These are phyloP conservation scores for Tylopilus rubrobrunneus DNA, from an alignment of 768 basidiomycete species.

Conservation along the genomic window DNA sequence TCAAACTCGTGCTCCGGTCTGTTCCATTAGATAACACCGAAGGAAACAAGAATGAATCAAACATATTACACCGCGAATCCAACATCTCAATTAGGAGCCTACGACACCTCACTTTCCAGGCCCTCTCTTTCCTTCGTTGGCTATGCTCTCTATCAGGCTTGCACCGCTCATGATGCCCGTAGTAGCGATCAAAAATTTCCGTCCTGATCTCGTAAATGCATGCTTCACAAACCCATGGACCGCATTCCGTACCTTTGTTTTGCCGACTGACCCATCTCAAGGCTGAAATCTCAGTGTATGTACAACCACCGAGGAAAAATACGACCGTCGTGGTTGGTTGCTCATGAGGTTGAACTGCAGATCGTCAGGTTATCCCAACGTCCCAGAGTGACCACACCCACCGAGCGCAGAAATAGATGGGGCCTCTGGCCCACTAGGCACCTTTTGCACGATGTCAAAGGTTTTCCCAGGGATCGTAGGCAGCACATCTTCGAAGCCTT, in stretches of 20 bases:
- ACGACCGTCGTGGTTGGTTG: slow-evolving; percentile 81
- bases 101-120: slow-evolving; percentile 32
- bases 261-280: slow-evolving; percentile 88
- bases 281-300: slow-evolving; percentile 95
- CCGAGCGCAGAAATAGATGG: slow-evolving; percentile 29
- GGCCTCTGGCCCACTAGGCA: slow-evolving; percentile 27
- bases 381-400: slow-evolving; percentile 24
- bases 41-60: slow-evolving; percentile 10
- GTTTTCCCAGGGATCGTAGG: slow-evolving; percentile 80
- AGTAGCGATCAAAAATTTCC: slow-evolving; percentile 85
- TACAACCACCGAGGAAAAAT: slow-evolving; percentile 96
- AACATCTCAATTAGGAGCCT: slow-evolving; percentile 8
- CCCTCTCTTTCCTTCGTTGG: slow-evolving; percentile 36
- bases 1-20: background rate
- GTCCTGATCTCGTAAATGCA: slow-evolving; percentile 46
- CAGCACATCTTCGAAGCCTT: slow-evolving; percentile 91
- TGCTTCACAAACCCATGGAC: background rate
- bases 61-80: slow-evolving; percentile 7
- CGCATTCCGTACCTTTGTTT: slow-evolving; percentile 58
- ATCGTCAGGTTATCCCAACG: background rate
- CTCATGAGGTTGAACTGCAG: slow-evolving; percentile 48
- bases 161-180: slow-evolving; percentile 86
- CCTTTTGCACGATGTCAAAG: slow-evolving; percentile 67
- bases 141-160: slow-evolving; percentile 66
- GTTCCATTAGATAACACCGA: slow-evolving; percentile 1